Base-by-base conservation (phyloP, 1,139 yeast species). In the Sugiyamaella xylanicola region DNA sequence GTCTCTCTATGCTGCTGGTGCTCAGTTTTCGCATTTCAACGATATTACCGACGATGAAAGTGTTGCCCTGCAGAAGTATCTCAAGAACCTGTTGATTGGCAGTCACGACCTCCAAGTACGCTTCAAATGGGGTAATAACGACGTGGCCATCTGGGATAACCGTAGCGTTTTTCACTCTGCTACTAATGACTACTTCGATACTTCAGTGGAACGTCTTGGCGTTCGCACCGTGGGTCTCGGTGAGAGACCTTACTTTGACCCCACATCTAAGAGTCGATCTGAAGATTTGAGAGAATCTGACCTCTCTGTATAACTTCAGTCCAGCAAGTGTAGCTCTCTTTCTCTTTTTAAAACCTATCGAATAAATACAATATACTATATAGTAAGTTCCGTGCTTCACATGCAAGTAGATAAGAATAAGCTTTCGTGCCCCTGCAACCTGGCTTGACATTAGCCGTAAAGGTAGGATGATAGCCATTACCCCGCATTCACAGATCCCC, bases 111-210 rank as follows among this genome's bases (percentile, higher is more conserved):
- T 57, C 42, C 59, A 60, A 39, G 70, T 82, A 22, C 75, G 87
- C 60, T 81, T 80, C 51, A 72, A 68, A 53, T 83, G 85, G 83
- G 80, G 78, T 61, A 78, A 79, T 29, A 75, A 79, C 51, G 81
- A 88, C 5, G 82, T 85, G 48, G 88, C 69, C 4, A 61, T 70
- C 37, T 70, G 73, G 73, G 73, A 70, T 55, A 70, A 70, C 62
- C 62, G 72, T 47, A 59, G 66, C 45, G 65, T 69, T 4, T 65
- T 61, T 54, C 73, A 70, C 61, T 59, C 67, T 44, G 70, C 72
- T 27, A 58, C 60, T 20, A 43, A 48, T 15, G 60, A 57, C 20
- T 43, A 43, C 15, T 43, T 20, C 5, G 55, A 43, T 21, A 52
- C 48, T 7, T 51, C 35, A 13, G 39, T 43, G 17, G 49, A 37